Base-by-base conservation (phyloP, 257 asterid genomes). In the Przewalskia tangutica region DNA sequence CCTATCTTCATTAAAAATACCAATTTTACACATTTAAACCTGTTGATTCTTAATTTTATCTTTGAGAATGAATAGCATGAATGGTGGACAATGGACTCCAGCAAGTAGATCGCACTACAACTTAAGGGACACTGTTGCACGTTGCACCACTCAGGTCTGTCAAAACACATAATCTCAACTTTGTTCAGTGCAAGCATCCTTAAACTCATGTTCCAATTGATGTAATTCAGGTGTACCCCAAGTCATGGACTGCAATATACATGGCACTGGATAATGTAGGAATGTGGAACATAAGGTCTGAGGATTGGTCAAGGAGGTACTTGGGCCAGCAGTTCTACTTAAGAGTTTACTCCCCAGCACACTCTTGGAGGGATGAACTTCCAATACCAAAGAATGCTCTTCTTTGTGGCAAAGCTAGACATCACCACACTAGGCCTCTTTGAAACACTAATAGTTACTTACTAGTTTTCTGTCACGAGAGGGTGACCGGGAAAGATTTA, bases 241-340 rank as follows among this genome's bases (percentile, higher is more conserved):
- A 58, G 85, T 88, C 99, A 1, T 95, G 98, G 98, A 91, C 98
- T 0, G 97, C 99, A 18, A 88, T 95, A 8, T 90, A 90, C 82
- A 81, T 92, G 12, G 92, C 99, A 0, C 81, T 95, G 89, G 99
- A 95, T 95, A 95, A 95, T 68, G 97, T 90, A 50, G 99, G 99
- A 80, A 92, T 95, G 91, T 95, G 99, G 98, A 95, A 94, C 87
- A 84, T 95, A 85, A 88, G 98, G 81, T 94, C 99, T 0, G 95
- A 95, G 86, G 85, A 94, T 67, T 95, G 97, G 99, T 98, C 89
- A 62, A 92, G 98, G 85, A 97, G 94, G 85, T 94, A 95, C 81
- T 65, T 95, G 84, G 99, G 99, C 0, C 99, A 95, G 85, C 98
- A 95, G 16, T 91, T 95, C 76, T 95, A 95, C 87, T 44, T 95